A percentile compares a stretch with the other conserved stretches of the same genome.
phyloP scores from a whole-genome alignment of 208 protist species.

The Trypanosoma platydactyli region DNA sequence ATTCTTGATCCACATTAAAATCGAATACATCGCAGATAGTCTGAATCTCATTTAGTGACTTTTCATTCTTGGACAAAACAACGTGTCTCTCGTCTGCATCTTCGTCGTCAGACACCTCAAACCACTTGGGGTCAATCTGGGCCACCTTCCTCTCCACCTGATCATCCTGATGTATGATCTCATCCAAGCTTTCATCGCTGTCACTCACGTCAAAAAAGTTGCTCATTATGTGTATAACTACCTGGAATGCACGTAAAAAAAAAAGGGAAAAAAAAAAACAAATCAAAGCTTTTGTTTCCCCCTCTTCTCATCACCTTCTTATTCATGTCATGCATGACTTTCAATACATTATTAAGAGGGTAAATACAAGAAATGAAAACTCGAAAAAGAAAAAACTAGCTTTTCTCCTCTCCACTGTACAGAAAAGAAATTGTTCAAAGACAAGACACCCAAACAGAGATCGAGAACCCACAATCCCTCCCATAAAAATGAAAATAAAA shows the following conservation, averaged over 20 bases:
- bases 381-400: slow-evolving; percentile 15
- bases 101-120: slow-evolving; percentile 75
- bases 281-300: slow-evolving; percentile 22
- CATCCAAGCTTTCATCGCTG: slow-evolving; percentile 56
- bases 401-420: neutral
- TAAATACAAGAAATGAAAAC: slow-evolving; percentile 16
- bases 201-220: slow-evolving; percentile 44
- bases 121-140: slow-evolving; percentile 73
- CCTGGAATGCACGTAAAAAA: slow-evolving; percentile 2
- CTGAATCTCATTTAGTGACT: slow-evolving; percentile 52
- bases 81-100: slow-evolving; percentile 57
- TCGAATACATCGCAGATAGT: slow-evolving; percentile 54
- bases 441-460: no score
- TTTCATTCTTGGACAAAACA: slow-evolving; percentile 64
- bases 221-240: slow-evolving; percentile 27
- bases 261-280: slow-evolving; percentile 14
- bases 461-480: no score
- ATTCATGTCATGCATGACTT: no score
- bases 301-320: no score
- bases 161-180: slow-evolving; percentile 30
- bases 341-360: slow-evolving; percentile 7
- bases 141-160: slow-evolving; percentile 47
- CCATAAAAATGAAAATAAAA: no score
- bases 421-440: no score
- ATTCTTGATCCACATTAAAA: slow-evolving; percentile 33